A percentile compares a stretch with the other conserved stretches of the same genome.
phyloP scores from a whole-genome alignment of 371 early-diverging fungal genomes.

The Dipsacomyces acuminosporus region DNA sequence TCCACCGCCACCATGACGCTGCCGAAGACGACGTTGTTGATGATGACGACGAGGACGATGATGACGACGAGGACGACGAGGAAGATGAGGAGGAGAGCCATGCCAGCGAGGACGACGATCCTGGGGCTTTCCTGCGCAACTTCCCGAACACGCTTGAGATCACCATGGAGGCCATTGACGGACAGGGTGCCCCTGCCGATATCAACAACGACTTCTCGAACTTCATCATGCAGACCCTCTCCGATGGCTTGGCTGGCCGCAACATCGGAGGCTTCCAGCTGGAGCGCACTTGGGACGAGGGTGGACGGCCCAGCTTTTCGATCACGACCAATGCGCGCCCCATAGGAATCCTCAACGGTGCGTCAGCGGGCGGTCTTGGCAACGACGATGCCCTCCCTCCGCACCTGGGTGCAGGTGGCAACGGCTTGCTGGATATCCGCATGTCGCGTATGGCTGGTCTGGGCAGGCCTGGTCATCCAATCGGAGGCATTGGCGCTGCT shows the following conservation, averaged over 20 bases:
- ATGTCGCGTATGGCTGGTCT: constrained; percentile 25
- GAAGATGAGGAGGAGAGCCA: constrained; percentile 45
- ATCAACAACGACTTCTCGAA: constrained; percentile 8
- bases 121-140: constrained; percentile 33
- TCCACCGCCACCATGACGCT: constrained; percentile 37
- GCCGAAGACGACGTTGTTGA: constrained; percentile 45
- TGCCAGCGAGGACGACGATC: constrained; percentile 48
- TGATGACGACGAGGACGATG: constrained; percentile 41
- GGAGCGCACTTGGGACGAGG: neutral
- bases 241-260: constrained; percentile 7
- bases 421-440: neutral
- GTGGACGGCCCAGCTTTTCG: no score
- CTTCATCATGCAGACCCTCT: constrained; percentile 22
- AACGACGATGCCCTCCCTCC: no score
- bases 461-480: constrained; percentile 9
- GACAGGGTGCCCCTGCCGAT: neutral
- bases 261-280: constrained; percentile 1
- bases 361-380: no score
- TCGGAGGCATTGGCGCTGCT: constrained; percentile 14
- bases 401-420: neutral
- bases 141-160: constrained; percentile 46
- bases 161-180: constrained; percentile 41
- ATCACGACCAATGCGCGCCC: no score
- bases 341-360: no score
- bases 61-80: constrained; percentile 41